Base-by-base conservation (phyloP, 2,329 filamentous ascomycete species). In the Annulohypoxylon truncatum region DNA sequence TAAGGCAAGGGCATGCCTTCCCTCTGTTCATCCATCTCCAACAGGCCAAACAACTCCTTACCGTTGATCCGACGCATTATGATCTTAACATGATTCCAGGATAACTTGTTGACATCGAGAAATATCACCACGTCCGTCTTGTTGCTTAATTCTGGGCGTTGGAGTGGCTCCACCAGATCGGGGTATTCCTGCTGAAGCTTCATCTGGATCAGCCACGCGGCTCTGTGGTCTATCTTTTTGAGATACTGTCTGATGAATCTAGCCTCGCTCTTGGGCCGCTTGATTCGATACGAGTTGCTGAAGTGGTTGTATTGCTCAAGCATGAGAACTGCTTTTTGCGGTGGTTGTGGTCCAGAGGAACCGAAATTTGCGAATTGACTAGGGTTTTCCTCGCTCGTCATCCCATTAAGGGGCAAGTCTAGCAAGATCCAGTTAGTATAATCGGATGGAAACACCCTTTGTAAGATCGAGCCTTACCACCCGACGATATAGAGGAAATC, bases 161-260 rank as follows among this genome's bases (percentile, higher is more conserved):
- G 26, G 3, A 67, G 55, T 9, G 64, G 28, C 12, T 22, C 8
- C 10, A 68, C 69, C n/a, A 67, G 54, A 4, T 66, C 44, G 0
- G 72, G 69, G 33, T 66, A 67, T 50, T 55, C 66, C 20, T 71
- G 51, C 2, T 64, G 64, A 5, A 73, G 66, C 26, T 59, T 62
- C 29, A 58, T 66, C 53, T 73, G 72, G 1, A 73, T 52, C 12
- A 65, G 58, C 51, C 71, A 71, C 18, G 72, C 65, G 2, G 65
- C 64, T 9, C 61, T 66, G 1, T 52, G 20, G 22, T 73, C 70
- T 33, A 72, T 48, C 13, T 61, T 52, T n/a, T 56, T 59, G 13
- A 74, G 64, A 33, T 68, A 73, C 4, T 56, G 38, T 38, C 58
- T 47, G 53, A 74, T 71, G 35, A 73, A 74, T 2, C 58, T 38